A percentile compares a stretch with the other conserved stretches of the same genome.
These are phyloP conservation scores for Fusarium miscanthi DNA, from an alignment of 2,329 filamentous ascomycete species.

Conservation along the genomic window DNA sequence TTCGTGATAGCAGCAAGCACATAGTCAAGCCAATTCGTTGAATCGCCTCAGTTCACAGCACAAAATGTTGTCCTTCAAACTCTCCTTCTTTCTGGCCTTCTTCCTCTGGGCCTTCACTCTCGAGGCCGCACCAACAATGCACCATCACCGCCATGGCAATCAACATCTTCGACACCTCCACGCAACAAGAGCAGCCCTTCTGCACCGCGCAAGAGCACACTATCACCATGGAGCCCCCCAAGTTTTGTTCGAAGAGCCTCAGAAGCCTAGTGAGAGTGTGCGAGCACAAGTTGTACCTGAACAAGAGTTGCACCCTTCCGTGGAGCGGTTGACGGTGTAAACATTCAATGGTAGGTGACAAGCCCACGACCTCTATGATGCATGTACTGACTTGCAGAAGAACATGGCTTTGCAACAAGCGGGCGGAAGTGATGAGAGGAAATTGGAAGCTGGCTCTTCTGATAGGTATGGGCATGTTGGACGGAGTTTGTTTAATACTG, in stretches of 20 bases:
- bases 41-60: neutral
- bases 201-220: conserved; percentile 19
- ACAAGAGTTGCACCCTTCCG: conserved; percentile 2
- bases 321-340: conserved; percentile 9
- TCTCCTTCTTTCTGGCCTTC: conserved; percentile 34
- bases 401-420: neutral
- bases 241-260: conserved; percentile 14
- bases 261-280: conserved; percentile 22
- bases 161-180: conserved; percentile 33
- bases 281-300: neutral
- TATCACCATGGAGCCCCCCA: neutral
- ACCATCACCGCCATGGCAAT: conserved; percentile 36
- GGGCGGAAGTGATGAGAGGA: neutral
- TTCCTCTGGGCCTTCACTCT: conserved; percentile 39
- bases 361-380: neutral
- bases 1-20: conserved; percentile 5
- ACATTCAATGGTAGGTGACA: neutral
- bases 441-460: conserved; percentile 25
- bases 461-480: neutral
- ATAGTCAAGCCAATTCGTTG: neutral
- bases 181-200: conserved; percentile 52
- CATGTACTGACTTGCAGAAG: neutral
- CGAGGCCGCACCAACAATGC: conserved; percentile 42
- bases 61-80: conserved; percentile 35
- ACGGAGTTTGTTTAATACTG: neutral